Evolutionary conservation across 257 asterid species (phyloP).

Genomic region (Przewalskia tangutica): DNA sequence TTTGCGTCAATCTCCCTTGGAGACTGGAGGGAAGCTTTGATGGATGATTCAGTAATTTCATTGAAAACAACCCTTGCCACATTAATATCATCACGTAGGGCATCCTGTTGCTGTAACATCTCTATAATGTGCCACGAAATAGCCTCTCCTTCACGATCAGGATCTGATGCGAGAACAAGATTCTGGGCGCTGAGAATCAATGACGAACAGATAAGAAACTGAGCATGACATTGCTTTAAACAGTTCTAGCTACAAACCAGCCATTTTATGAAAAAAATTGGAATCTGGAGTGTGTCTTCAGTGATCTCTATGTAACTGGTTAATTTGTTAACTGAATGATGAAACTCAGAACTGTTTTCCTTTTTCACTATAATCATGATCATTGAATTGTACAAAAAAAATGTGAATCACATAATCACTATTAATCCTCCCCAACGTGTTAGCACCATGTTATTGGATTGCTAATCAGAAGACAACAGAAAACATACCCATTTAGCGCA

Average conservation of each 20-base stretch:
- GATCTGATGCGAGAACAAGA: slow-evolving; percentile 94
- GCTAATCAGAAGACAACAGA: slow-evolving; percentile 8
- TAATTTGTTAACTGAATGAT: not conserved
- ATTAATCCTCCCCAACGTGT: not conserved
- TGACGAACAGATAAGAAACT: slow-evolving; percentile 19
- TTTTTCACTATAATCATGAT: not conserved
- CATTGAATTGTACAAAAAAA: not conserved
- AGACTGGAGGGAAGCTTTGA: slow-evolving; percentile 71
- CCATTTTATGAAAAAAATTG: not conserved
- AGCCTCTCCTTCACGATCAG: slow-evolving; percentile 99
- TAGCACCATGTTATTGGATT: not conserved
- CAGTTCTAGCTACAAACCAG: not conserved
- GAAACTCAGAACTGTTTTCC: not conserved
- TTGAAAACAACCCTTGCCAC: slow-evolving; percentile 82
- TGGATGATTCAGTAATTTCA: slow-evolving; percentile 84
- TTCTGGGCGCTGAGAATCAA: slow-evolving; percentile 65
- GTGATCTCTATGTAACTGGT: not conserved
- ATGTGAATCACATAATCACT: not conserved
- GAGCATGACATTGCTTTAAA: not conserved
- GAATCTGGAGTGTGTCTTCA: not conserved
- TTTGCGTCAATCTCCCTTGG: slow-evolving; percentile 72
- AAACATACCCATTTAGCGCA: slow-evolving; percentile 76
- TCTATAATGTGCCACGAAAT: slow-evolving; percentile 95
- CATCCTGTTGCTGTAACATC: slow-evolving; percentile 90
- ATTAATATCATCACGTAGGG: slow-evolving; percentile 52